Conservation (phyloP, 306 rosid genomes). For the Glycine latifolia region DNA sequence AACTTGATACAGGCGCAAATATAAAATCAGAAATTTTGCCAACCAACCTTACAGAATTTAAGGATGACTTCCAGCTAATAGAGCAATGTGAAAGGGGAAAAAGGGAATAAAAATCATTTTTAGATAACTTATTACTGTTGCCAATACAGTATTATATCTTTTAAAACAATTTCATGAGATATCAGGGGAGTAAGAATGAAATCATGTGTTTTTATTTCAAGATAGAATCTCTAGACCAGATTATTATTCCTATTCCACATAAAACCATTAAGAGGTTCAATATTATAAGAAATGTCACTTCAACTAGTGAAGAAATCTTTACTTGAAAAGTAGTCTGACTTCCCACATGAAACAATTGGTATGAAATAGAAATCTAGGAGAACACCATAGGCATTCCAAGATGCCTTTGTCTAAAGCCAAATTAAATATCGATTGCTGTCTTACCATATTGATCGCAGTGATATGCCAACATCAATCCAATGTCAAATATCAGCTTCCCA, state of each 20-base stretch:
- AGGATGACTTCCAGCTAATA: slow-evolving; percentile 24
- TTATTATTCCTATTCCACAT: background rate
- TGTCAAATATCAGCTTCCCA: slow-evolving; percentile 87
- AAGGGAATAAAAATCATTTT: slow-evolving; percentile 2
- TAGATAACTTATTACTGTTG: background rate
- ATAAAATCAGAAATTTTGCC: slow-evolving; percentile 20
- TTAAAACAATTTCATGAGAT: background rate
- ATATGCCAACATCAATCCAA: slow-evolving; percentile 92
- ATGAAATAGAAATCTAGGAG: slow-evolving; percentile 29
- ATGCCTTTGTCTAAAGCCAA: slow-evolving; percentile 21
- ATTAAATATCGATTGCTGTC: slow-evolving; percentile 17
- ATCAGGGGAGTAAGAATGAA: background rate
- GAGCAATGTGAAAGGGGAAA: background rate
- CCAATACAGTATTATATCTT: background rate
- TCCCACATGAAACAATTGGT: background rate
- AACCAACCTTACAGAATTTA: slow-evolving; percentile 7
- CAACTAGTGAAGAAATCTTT: slow-evolving; percentile 16
- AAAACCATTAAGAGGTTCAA: slow-evolving; percentile 9
- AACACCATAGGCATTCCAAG: slow-evolving; percentile 12
- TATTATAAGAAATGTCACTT: slow-evolving; percentile 30
- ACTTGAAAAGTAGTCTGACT: slow-evolving; percentile 15
- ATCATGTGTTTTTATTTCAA: slow-evolving; percentile 25
- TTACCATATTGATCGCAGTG: slow-evolving; percentile 94
- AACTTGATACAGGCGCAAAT: slow-evolving; percentile 7
- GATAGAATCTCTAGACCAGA: slow-evolving; percentile 34